Percentiles rank a stretch among this genome's conserved stretches.
Conservation (phyloP, 2,329 filamentous ascomycete genomes). For the Arthrobotrys pseudoclavata region DNA sequence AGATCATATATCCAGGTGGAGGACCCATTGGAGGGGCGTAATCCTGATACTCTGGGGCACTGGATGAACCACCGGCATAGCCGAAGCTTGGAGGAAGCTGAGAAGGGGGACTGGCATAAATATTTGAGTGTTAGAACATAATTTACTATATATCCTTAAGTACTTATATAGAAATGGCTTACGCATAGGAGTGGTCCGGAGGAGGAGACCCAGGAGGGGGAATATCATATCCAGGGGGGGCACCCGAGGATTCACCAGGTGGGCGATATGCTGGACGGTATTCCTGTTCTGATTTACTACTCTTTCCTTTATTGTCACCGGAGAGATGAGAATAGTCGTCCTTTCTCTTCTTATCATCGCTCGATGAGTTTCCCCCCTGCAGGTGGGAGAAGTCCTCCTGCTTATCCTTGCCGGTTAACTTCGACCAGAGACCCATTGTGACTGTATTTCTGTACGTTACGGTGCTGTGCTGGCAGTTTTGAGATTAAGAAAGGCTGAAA, state of each 20-base stretch:
- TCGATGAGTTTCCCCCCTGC: conserved; percentile 46
- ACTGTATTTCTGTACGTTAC: background rate
- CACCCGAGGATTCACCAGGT: conserved; percentile 28
- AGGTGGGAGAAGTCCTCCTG: conserved; percentile 54
- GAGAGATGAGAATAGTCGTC: conserved; percentile 54
- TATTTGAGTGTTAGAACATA: background rate
- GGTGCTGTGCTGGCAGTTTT: background rate
- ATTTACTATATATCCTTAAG: background rate
- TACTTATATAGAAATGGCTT: background rate
- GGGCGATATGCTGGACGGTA: conserved; percentile 34
- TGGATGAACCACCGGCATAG: conserved; percentile 35
- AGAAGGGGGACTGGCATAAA: conserved; percentile 25
- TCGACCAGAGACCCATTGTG: conserved; percentile 56
- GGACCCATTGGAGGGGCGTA: conserved; percentile 43
- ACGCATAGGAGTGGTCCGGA: conserved; percentile 30
- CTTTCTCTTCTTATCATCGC: conserved; percentile 24
- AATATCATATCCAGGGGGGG: conserved; percentile 44
- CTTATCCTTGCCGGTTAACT: conserved; percentile 57
- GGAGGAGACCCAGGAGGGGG: conserved; percentile 43
- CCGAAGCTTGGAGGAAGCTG: conserved; percentile 41
- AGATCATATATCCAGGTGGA: conserved; percentile 56
- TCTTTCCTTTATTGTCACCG: conserved; percentile 51
- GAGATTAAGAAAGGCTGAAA: conserved; percentile 1
- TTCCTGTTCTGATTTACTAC: conserved; percentile 42
- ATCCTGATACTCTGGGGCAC: conserved; percentile 28